phyloP scores from a whole-genome alignment of 108 stramenopile species.

The Nitzschia sp. region DNA sequence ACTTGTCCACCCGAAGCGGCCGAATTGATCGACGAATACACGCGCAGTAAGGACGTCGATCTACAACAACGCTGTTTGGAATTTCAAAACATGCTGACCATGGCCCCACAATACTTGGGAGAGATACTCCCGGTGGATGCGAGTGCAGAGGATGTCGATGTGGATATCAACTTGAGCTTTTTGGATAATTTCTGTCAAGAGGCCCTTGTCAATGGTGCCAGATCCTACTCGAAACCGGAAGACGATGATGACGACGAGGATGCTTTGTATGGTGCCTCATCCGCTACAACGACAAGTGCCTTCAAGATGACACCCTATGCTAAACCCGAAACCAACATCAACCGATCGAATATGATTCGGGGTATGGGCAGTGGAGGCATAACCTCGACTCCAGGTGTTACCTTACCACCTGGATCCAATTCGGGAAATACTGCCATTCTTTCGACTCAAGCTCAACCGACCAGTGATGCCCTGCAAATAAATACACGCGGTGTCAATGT shows the following conservation, averaged over 20 bases:
- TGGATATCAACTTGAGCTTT: slow-evolving; percentile 88
- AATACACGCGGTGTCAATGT: slow-evolving; percentile 81
- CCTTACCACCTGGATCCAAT: slow-evolving; percentile 46
- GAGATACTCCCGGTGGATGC: slow-evolving; percentile 97
- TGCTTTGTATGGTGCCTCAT: slow-evolving; percentile 30
- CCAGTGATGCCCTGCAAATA: slow-evolving; percentile 47
- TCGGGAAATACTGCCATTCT: slow-evolving; percentile 20
- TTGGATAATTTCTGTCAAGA: slow-evolving; percentile 86
- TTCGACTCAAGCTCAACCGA: slow-evolving; percentile 5
- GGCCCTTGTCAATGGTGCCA: slow-evolving; percentile 85
- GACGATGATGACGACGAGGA: slow-evolving; percentile 92
- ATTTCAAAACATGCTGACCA: slow-evolving; percentile 80
- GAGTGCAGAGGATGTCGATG: slow-evolving; percentile 87
- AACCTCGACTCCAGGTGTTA: slow-evolving; percentile 38
- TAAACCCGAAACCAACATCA: slow-evolving; percentile 69
- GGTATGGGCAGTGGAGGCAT: slow-evolving; percentile 52
- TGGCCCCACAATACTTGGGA: slow-evolving; percentile 69
- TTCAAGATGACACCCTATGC: slow-evolving; percentile 94
- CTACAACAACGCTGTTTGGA: slow-evolving; percentile 93
- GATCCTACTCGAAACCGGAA: slow-evolving; percentile 80
- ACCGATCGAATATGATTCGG: slow-evolving; percentile 37
- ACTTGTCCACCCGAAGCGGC: slow-evolving; percentile 85
- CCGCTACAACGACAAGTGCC: slow-evolving; percentile 38
- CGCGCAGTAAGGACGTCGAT: slow-evolving; percentile 83
- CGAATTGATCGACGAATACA: slow-evolving; percentile 85